Conservation (phyloP, 208 protist genomes). For the Leishmania lainsoni region DNA sequence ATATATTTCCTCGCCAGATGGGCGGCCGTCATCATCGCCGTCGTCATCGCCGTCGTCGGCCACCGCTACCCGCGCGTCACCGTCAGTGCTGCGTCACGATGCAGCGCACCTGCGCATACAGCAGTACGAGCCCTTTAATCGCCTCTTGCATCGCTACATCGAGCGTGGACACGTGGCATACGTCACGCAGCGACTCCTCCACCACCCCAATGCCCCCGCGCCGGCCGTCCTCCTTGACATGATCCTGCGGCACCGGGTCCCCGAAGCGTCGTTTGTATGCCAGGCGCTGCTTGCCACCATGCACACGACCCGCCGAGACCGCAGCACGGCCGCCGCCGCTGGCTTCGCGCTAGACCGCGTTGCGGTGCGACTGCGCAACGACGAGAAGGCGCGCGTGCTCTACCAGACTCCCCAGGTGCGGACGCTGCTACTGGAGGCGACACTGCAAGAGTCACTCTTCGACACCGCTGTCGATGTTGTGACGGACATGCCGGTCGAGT, state of each 20-base stretch:
- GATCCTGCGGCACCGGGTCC: conserved; percentile 51
- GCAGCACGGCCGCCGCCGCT: conserved; percentile 14
- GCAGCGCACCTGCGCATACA: conserved; percentile 26
- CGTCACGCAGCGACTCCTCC: conserved; percentile 39
- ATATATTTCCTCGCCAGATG: neutral
- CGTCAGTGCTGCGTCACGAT: conserved; percentile 11
- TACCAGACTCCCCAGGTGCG: conserved; percentile 48
- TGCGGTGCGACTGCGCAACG: conserved; percentile 1
- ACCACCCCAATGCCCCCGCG: conserved; percentile 65
- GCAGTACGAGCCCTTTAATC: conserved; percentile 62
- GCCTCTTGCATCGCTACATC: conserved; percentile 62
- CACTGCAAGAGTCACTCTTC: conserved; percentile 47
- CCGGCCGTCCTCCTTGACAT: conserved; percentile 55
- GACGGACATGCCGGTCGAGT: conserved; percentile 40
- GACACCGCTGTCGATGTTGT: conserved; percentile 49
- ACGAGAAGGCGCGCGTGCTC: conserved; percentile 19
- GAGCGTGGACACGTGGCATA: conserved; percentile 51
- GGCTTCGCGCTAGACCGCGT: conserved; percentile 30
- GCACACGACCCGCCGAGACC: conserved; percentile 14
- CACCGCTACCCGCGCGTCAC: neutral
- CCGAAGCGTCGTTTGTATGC: conserved; percentile 45
- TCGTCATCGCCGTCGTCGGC: neutral
- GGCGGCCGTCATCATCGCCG: neutral
- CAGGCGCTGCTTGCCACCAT: conserved; percentile 43
- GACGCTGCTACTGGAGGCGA: conserved; percentile 53